Percentiles rank a stretch among this genome's conserved stretches.
phyloP scores from a whole-genome alignment of 805 yeast species.

The Hanseniaspora mollemarum region DNA sequence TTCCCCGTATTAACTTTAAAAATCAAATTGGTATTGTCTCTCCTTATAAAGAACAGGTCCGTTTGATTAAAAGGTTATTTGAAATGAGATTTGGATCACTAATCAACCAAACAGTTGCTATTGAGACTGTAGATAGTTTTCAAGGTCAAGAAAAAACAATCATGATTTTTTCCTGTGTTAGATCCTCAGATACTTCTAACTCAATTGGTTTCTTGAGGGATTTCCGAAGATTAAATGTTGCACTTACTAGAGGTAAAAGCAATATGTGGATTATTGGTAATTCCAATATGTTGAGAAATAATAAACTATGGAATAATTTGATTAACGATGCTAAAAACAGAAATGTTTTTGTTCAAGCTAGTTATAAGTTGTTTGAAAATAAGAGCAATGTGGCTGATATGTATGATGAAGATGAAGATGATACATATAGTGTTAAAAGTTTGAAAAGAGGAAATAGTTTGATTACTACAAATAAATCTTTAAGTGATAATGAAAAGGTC shows the following conservation, averaged over 20 bases:
- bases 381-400: neutral
- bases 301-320: constrained; percentile 63
- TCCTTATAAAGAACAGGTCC: constrained; percentile 84
- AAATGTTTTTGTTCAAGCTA: constrained; percentile 21
- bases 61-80: constrained; percentile 47
- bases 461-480: neutral
- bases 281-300: constrained; percentile 48
- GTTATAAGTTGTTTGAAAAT: neutral
- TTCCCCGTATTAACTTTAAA: constrained; percentile 41
- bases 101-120: constrained; percentile 60
- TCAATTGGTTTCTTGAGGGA: constrained; percentile 83
- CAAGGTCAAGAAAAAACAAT: constrained; percentile 97
- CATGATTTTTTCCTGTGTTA: constrained; percentile 86
- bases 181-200: constrained; percentile 52
- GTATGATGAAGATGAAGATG: neutral
- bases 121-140: constrained; percentile 94
- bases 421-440: neutral
- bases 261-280: constrained; percentile 90
- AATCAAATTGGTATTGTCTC: constrained; percentile 84
- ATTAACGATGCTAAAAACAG: constrained; percentile 54
- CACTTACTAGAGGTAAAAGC: constrained; percentile 82
- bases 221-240: constrained; percentile 92
- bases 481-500: neutral
- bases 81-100: constrained; percentile 47
- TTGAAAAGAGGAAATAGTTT: neutral